These are phyloP conservation scores for Apiospora marii DNA, from an alignment of 2,329 filamentous ascomycete genomes.

Conservation along the genomic window DNA sequence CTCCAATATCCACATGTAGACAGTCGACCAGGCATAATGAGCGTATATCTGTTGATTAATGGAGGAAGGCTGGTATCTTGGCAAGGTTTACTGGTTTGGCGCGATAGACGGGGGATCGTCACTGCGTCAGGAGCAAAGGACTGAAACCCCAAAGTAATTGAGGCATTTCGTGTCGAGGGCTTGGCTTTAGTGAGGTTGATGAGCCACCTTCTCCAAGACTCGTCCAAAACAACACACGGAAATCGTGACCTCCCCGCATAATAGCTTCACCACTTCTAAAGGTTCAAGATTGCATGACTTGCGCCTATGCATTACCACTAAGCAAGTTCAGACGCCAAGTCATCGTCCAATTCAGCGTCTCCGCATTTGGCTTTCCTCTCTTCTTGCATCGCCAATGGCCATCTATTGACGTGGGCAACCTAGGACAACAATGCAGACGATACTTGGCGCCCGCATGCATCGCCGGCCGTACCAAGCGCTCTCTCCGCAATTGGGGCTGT, in stretches of 20 bases:
- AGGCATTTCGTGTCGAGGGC: conserved; percentile 18
- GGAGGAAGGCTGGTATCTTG: no score
- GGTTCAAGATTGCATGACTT: neutral
- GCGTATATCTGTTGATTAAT: no score
- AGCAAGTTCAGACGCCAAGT: neutral
- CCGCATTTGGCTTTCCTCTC: neutral
- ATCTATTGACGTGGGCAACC: neutral
- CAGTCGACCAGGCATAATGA: no score
- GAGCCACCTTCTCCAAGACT: conserved; percentile 14
- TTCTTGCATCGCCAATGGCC: neutral
- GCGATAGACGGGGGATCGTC: neutral
- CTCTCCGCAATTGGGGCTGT: neutral
- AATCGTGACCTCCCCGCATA: conserved; percentile 17
- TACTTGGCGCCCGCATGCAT: neutral
- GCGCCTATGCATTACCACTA: neutral
- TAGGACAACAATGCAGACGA: neutral
- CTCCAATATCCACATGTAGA: no score
- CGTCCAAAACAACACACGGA: neutral
- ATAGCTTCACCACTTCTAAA: neutral
- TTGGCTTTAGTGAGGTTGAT: conserved; percentile 19
- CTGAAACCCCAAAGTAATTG: neutral
- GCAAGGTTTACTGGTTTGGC: conserved; percentile 3
- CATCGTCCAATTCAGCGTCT: neutral
- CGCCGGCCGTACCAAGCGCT: conserved; percentile 1
- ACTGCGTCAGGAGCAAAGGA: neutral